A percentile compares a stretch with the other conserved stretches of the same genome.
These are phyloP conservation scores for Fusarium odoratissimum DNA, from an alignment of 2,329 filamentous ascomycete genomes.

Conservation along the genomic window DNA sequence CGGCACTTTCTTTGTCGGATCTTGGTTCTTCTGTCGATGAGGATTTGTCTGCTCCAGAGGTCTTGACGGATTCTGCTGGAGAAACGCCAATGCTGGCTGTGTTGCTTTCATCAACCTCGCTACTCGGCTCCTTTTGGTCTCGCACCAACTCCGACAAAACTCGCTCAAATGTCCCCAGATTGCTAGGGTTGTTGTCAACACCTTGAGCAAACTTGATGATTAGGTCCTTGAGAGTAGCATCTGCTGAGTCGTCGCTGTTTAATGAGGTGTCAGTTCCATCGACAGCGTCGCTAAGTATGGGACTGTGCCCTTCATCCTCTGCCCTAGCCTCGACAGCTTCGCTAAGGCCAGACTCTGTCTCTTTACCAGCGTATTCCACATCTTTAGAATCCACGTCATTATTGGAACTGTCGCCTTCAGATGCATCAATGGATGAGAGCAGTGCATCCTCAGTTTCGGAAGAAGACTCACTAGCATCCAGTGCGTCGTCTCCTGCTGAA, in stretches of 20 bases:
- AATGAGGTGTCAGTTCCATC: neutral
- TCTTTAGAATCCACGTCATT: neutral
- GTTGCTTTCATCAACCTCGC: slow-evolving; percentile 16
- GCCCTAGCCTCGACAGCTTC: neutral
- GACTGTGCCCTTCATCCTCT: neutral
- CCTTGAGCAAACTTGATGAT: slow-evolving; percentile 63
- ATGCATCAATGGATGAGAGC: neutral
- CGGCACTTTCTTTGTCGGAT: neutral
- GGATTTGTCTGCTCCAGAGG: neutral
- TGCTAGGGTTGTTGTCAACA: slow-evolving; percentile 55
- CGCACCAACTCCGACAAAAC: slow-evolving; percentile 62
- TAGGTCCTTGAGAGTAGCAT: slow-evolving; percentile 58
- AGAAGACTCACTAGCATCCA: neutral
- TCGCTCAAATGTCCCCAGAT: slow-evolving; percentile 62
- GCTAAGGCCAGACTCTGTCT: neutral
- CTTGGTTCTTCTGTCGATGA: neutral
- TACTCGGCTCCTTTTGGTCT: slow-evolving; percentile 47
- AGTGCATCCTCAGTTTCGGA: neutral
- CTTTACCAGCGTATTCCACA: neutral
- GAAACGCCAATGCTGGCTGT: neutral
- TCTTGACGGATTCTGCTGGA: neutral
- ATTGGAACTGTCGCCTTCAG: neutral
- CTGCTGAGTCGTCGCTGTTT: slow-evolving; percentile 2
- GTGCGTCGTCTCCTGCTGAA: neutral
- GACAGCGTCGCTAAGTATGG: neutral